Base-by-base conservation (phyloP, 2,329 filamentous ascomycete genomes). In the Phialemonium atrogriseum region DNA sequence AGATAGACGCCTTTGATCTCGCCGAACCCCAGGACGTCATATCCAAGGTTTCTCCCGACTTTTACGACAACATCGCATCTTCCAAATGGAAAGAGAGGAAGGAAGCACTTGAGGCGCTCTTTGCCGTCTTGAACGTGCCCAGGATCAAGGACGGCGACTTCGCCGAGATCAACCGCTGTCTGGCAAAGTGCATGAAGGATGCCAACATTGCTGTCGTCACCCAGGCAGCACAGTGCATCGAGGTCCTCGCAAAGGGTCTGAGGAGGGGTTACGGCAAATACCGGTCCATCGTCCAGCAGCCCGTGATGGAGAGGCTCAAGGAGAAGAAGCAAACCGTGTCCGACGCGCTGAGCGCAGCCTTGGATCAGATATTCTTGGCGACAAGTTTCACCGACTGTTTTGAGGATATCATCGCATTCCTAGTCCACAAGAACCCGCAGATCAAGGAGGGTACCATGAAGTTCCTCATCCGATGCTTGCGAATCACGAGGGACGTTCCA, bases 41-140 rank as follows among this genome's bases (percentile, higher is more conserved):
- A 34, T 70, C 82, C 22, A 91, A 89, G 46, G 68, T 96, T 4
- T 83, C 89, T 0, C 75, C 77, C 23, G 79, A 87, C 52, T 88
- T 95, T 43, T 71, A 76, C 42, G 91, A 98, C 14, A 78, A 82
- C 37, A 64, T 98, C 18, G 80, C 73, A 0, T 96, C 89, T 8
- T 80, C 88, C 1, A 98, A 98, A 55, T 98, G 91, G 91, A 98
- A 98, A 54, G 93, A 98, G 45, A 73, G 91, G 39, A 98, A 98
- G 58, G 91, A 98, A 45, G 85, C 84, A 0, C 68, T 96, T 4
- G 91, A 98, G 39, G 85, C 76, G 8, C 68, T 95, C 0, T 81
- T 80, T 45, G 73, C 73, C 10, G 70, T 77, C 4, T 59, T 94
- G 34, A 93, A 94, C 46, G 80, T 93, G 24, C 87, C 89, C 10